Evolutionary conservation across 2,329 filamentous ascomycete genomes (phyloP).

Genomic region (Aureobasidium sp.): DNA sequence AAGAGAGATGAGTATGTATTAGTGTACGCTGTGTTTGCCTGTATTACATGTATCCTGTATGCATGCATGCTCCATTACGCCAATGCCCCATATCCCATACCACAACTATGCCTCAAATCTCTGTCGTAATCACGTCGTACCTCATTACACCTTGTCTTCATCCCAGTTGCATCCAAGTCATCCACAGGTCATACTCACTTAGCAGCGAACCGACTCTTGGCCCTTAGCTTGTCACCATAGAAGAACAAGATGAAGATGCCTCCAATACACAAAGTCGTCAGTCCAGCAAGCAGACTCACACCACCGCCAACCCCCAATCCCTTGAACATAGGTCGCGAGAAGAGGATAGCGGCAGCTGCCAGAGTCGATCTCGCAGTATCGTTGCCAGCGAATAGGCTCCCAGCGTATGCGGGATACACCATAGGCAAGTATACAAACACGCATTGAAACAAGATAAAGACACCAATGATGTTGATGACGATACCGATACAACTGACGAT

Average conservation of each 20-base stretch:
- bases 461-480: slow-evolving; percentile 30
- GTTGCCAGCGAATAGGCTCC: slow-evolving; percentile 53
- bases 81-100: background rate
- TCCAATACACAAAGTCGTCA: slow-evolving; percentile 28
- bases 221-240: slow-evolving; percentile 47
- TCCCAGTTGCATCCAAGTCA: no score
- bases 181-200: slow-evolving; percentile 13
- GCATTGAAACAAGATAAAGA: slow-evolving; percentile 37
- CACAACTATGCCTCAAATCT: background rate
- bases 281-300: slow-evolving; percentile 47
- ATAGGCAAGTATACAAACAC: slow-evolving; percentile 34
- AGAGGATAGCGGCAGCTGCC: slow-evolving; percentile 53
- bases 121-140: background rate
- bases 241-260: slow-evolving; percentile 52
- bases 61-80: background rate
- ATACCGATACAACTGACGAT: slow-evolving; percentile 37
- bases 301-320: slow-evolving; percentile 54
- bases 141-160: background rate
- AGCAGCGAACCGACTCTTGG: slow-evolving; percentile 14
- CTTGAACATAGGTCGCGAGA: slow-evolving; percentile 51
- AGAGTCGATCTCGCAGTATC: slow-evolving; percentile 52
- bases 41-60: background rate
- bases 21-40: background rate
- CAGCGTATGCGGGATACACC: slow-evolving; percentile 39
- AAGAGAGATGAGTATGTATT: background rate